Conservation (phyloP, 1,139 yeast genomes). For the Candida sp. region DNA sequence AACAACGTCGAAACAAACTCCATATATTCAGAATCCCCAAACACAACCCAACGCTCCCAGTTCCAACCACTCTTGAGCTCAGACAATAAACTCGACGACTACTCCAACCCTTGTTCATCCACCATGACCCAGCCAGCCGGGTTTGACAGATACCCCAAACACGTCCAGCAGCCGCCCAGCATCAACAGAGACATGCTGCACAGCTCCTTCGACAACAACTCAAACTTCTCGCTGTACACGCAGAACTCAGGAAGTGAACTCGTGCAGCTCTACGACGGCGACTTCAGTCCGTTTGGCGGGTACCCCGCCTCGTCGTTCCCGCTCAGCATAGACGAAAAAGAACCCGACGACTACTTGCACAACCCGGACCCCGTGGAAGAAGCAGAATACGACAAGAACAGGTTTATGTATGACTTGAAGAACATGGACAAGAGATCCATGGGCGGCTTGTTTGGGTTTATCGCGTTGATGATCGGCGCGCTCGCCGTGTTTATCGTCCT, state of each 20-base stretch:
- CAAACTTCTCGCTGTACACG: slow-evolving; percentile 34
- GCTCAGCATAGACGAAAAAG: slow-evolving; percentile 84
- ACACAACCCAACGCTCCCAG: slow-evolving; percentile 1
- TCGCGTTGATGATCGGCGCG: slow-evolving; percentile 58
- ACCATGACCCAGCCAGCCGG: slow-evolving; percentile 42
- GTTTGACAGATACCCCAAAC: slow-evolving; percentile 55
- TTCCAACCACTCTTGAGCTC: slow-evolving; percentile 10
- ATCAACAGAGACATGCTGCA: not conserved
- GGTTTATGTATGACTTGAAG: slow-evolving; percentile 62
- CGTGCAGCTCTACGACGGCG: slow-evolving; percentile 25
- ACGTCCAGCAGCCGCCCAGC: slow-evolving; percentile 16
- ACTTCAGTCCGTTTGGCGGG: slow-evolving; percentile 89
- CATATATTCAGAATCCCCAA: slow-evolving; percentile 5
- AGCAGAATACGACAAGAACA: slow-evolving; percentile 72
- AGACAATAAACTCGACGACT: slow-evolving; percentile 9
- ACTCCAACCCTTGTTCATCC: slow-evolving; percentile 12
- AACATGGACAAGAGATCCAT: slow-evolving; percentile 62
- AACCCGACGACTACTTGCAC: slow-evolving; percentile 89
- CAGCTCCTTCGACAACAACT: slow-evolving; percentile 42
- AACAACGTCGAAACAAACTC: slow-evolving; percentile 1
- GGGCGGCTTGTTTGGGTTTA: slow-evolving; percentile 59
- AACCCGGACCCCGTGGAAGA: slow-evolving; percentile 94
- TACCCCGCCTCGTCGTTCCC: slow-evolving; percentile 92
- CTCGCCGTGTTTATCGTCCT: slow-evolving; percentile 68
- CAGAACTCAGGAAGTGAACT: slow-evolving; percentile 15